These are phyloP conservation scores for Globisporangium spiculum DNA, from an alignment of 352 stramenopile species.

Conservation along the genomic window DNA sequence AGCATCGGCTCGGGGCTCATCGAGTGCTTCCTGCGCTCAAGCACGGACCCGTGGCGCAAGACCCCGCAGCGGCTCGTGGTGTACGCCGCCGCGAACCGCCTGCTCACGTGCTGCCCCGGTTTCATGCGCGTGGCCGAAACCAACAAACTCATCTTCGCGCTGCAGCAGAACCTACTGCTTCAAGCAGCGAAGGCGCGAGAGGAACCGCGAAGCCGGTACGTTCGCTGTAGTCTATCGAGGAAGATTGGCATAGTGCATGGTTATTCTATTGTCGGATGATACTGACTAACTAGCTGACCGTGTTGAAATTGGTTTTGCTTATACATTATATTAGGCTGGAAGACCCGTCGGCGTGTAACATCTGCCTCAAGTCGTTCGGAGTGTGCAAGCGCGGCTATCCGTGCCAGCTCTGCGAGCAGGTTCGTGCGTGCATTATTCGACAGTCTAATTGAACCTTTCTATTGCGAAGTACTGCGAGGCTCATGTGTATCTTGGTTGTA, in stretches of 20 bases:
- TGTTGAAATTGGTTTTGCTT: background rate
- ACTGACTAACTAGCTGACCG: background rate
- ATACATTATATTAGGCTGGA: background rate
- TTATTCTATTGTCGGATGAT: background rate
- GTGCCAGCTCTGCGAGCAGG: slow-evolving; percentile 22
- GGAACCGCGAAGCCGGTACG: background rate
- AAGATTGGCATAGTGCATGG: background rate
- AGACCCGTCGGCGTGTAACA: slow-evolving; percentile 14
- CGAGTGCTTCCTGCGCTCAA: slow-evolving; percentile 20
- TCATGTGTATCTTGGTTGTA: background rate
- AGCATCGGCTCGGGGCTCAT: slow-evolving; percentile 19
- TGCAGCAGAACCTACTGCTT: slow-evolving; percentile 15
- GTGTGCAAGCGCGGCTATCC: slow-evolving; percentile 12
- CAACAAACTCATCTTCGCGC: slow-evolving; percentile 23
- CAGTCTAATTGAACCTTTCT: no score
- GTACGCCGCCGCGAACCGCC: slow-evolving; percentile 11
- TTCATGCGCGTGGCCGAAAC: slow-evolving; percentile 22
- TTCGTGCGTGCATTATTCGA: background rate
- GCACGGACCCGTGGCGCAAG: slow-evolving; percentile 12
- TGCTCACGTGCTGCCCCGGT: slow-evolving; percentile 19
- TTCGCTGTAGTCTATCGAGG: no score
- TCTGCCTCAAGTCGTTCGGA: slow-evolving; percentile 19
- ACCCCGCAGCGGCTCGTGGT: slow-evolving; percentile 14
- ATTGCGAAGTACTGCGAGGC: background rate
- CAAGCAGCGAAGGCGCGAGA: background rate